Conservation (phyloP, 139 green algal genomes). For the Chlorella sp. region DNA sequence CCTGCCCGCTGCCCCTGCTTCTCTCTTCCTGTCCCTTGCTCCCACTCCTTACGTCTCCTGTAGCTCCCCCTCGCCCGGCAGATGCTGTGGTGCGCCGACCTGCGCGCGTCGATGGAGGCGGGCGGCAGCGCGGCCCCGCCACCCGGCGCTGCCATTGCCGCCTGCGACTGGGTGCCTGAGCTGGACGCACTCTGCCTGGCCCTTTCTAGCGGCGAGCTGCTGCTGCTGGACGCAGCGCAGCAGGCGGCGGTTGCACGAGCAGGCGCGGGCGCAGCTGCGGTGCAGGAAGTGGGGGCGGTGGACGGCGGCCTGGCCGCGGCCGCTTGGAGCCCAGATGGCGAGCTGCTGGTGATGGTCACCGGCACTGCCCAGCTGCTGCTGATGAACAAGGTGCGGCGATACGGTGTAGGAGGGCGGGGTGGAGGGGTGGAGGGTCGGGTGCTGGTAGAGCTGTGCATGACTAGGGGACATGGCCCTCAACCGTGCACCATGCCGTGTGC, state of each 20-base stretch:
- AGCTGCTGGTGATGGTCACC: conserved; percentile 75
- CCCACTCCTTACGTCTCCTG: too few relatives aligned
- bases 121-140: neutral
- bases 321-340: conserved; percentile 85
- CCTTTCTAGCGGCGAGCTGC: conserved; percentile 58
- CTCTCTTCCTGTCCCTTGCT: too few relatives aligned
- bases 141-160: neutral
- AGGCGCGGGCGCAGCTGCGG: neutral
- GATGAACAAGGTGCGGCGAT: conserved; percentile 62
- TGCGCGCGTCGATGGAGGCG: neutral
- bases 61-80: too few relatives aligned
- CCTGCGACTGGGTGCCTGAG: conserved; percentile 53
- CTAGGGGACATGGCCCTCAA: neutral
- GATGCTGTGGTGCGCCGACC: conserved; percentile 24
- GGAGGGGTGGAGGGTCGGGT: neutral
- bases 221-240: conserved; percentile 51
- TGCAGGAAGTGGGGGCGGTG: conserved; percentile 69
- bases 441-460: neutral
- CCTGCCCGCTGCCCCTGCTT: too few relatives aligned
- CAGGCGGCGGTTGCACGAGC: neutral
- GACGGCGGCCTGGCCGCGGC: conserved; percentile 67
- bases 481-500: neutral
- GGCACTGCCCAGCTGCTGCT: conserved; percentile 69
- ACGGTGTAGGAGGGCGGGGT: neutral
- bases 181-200: conserved; percentile 64